A percentile compares a stretch with the other conserved stretches of the same genome.
These are phyloP conservation scores for Triticum urartu DNA, from an alignment of 176 grass and related monocot genomes.

Conservation along the genomic window DNA sequence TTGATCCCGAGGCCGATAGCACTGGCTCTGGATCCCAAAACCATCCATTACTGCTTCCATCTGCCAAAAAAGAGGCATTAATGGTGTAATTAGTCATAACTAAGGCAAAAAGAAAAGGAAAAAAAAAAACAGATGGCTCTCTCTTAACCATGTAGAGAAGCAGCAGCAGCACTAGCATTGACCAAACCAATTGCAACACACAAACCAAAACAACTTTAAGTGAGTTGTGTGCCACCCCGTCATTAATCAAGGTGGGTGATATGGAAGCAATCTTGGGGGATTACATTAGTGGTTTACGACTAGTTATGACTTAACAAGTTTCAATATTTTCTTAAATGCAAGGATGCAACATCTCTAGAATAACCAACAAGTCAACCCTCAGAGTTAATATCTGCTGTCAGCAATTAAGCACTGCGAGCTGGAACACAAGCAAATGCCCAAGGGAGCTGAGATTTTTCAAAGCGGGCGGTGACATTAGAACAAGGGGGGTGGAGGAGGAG, in stretches of 20 bases:
- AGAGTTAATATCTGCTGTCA: slow-evolving; percentile 61
- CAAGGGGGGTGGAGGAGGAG: not conserved
- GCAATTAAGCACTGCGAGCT: slow-evolving; percentile 62
- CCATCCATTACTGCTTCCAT: slow-evolving; percentile 49
- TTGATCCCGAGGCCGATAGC: slow-evolving; percentile 53
- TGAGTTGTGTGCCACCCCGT: slow-evolving; percentile 49
- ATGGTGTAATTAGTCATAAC: slow-evolving; percentile 41
- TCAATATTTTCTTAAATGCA: slow-evolving; percentile 28
- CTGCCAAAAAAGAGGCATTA: slow-evolving; percentile 52
- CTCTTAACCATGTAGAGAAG: slow-evolving; percentile 34
- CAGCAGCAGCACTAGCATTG: slow-evolving; percentile 37
- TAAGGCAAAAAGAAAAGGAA: not conserved
- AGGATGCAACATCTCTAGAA: slow-evolving; percentile 36
- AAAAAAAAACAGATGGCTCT: slow-evolving; percentile 11
- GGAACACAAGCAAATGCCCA: slow-evolving; percentile 43
- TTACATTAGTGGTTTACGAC: slow-evolving; percentile 34
- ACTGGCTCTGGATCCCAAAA: slow-evolving; percentile 68
- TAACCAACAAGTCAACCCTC: slow-evolving; percentile 61
- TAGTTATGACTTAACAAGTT: slow-evolving; percentile 34
- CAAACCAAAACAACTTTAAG: slow-evolving; percentile 62
- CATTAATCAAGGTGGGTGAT: slow-evolving; percentile 49
- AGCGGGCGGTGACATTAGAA: slow-evolving; percentile 25
- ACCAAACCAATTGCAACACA: slow-evolving; percentile 54
- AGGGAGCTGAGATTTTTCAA: slow-evolving; percentile 40
- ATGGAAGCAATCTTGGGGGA: slow-evolving; percentile 49